Base-by-base conservation (phyloP, 2,329 filamentous ascomycete genomes). In the Apiospora saccharicola region DNA sequence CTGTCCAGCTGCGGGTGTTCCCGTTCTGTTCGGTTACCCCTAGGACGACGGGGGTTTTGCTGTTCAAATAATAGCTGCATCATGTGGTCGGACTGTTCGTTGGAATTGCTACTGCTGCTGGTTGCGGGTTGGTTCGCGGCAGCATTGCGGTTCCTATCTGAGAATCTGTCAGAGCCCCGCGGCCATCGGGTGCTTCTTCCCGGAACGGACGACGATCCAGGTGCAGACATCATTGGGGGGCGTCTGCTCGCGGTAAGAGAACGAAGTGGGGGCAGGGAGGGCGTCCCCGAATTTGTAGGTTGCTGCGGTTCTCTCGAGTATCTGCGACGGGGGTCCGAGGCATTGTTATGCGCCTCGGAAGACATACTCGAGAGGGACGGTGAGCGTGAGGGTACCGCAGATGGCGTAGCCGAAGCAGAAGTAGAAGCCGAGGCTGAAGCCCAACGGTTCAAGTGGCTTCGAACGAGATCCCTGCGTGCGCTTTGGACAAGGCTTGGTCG, bases 181-280 rank as follows among this genome's bases (percentile, higher is more conserved):
- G 46, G 46, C 71, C 74, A 41, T 70, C 76, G 76, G 61, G 70
- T 49, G 68, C 75, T 73, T 44, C 75, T 57, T 49, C 73, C 73
- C 22, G 68, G 67, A 30, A 43, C 13, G 16, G 53, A 19, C 3
- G 77, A 69, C 43, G 73, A 75, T 68, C 77, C 74, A 13, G 80
- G 75, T 14, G 73, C 68, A 44, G 79, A 73, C 74, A 79, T 74
- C 68, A 75, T 72, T 24, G 78, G 72, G 46, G 67, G 68, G 10
- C 77, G 76, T 46, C 78, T 75, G 70, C 79, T 77, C 26, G 79
- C 75, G 47, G 75, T 79, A 51, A 82, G 75, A 14, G 81, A 81
- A 30, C 82, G 81, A 13, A 85, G 77, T 14, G 83, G 79, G 12
- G 82, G 83, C 2, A 84, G 80, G n/a, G 79, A 79, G 6, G 81